A percentile compares a stretch with the other conserved stretches of the same genome.
Conservation (phyloP, 2,329 filamentous ascomycete genomes). For the Lizonia empirigonia region DNA sequence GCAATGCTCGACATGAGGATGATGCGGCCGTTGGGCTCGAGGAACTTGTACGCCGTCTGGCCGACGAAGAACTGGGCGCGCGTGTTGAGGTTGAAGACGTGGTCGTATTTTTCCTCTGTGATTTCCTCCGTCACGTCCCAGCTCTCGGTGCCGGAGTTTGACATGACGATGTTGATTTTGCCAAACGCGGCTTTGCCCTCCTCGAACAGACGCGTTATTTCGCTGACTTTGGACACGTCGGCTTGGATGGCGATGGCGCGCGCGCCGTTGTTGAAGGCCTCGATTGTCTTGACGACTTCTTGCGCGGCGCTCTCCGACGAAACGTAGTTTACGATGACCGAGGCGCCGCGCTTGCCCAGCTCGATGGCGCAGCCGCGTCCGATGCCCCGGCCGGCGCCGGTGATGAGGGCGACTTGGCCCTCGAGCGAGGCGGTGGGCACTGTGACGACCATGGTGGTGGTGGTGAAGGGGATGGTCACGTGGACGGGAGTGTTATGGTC, state of each 20-base stretch:
- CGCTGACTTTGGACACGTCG: slow-evolving; percentile 59
- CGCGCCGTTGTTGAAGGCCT: slow-evolving; percentile 54
- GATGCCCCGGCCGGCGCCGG: slow-evolving; percentile 68
- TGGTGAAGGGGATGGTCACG: slow-evolving; percentile 18
- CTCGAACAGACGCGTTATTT: slow-evolving; percentile 64
- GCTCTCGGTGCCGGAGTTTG: slow-evolving; percentile 65
- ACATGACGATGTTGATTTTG: slow-evolving; percentile 57
- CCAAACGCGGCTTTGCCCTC: slow-evolving; percentile 52
- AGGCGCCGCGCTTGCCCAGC: slow-evolving; percentile 68
- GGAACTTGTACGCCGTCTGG: slow-evolving; percentile 73
- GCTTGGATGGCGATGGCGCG: slow-evolving; percentile 64
- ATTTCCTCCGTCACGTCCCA: slow-evolving; percentile 73
- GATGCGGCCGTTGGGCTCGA: slow-evolving; percentile 71
- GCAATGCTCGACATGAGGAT: slow-evolving; percentile 78
- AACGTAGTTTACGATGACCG: slow-evolving; percentile 70
- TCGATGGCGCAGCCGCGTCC: slow-evolving; percentile 70
- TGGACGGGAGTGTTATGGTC: slow-evolving; percentile 19
- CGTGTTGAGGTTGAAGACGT: slow-evolving; percentile 71
- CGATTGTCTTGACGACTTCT: slow-evolving; percentile 56
- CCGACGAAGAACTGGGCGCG: slow-evolving; percentile 78
- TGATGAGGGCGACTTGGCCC: slow-evolving; percentile 65
- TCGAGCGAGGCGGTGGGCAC: slow-evolving; percentile 58
- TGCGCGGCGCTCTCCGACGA: slow-evolving; percentile 57
- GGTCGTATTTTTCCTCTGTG: slow-evolving; percentile 72
- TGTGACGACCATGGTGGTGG: slow-evolving; percentile 47